Evolutionary conservation across 1,139 yeast species (phyloP).

Genomic region (Hansenula sp.): DNA sequence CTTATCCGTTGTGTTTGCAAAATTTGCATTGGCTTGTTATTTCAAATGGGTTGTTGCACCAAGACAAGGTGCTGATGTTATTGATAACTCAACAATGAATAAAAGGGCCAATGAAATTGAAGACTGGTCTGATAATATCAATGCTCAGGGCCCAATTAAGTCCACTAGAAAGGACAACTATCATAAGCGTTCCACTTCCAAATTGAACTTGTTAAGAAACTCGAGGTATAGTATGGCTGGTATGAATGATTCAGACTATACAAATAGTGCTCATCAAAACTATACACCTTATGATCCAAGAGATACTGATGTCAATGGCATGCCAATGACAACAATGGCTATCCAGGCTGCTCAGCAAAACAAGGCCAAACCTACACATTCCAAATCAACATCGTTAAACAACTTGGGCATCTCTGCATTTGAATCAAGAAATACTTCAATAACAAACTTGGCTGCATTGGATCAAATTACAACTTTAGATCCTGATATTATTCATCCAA

Average conservation of each 20-base stretch:
- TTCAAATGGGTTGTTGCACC: conserved; percentile 81
- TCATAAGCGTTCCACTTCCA: conserved; percentile 19
- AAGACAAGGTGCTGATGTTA: conserved; percentile 71
- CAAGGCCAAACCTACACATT: conserved; percentile 1
- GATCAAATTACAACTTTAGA: conserved; percentile 47
- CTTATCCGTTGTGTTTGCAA: conserved; percentile 68
- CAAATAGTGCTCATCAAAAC: conserved; percentile 1
- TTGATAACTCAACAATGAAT: conserved; percentile 50
- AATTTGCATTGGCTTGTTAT: conserved; percentile 83
- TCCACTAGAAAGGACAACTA: conserved; percentile 32
- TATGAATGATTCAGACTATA: conserved; percentile 13
- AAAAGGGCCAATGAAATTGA: conserved; percentile 63
- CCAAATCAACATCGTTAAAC: not conserved
- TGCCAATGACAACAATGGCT: conserved; percentile 33
- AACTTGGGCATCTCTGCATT: conserved; percentile 23
- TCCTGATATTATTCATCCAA: conserved; percentile 69
- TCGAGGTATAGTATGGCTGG: conserved; percentile 12
- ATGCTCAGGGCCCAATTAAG: conserved; percentile 51
- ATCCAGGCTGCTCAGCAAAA: conserved; percentile 26
- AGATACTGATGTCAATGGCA: conserved; percentile 9
- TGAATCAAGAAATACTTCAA: conserved; percentile 29
- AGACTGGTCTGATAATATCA: conserved; percentile 66
- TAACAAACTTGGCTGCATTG: conserved; percentile 18
- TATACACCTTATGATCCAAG: conserved; percentile 9
- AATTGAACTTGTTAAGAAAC: conserved; percentile 23